Evolutionary conservation across 176 grass and related monocot genomes (phyloP), one percentile per base, ranked within the genome.

Genomic region (Avena insularis): DNA sequence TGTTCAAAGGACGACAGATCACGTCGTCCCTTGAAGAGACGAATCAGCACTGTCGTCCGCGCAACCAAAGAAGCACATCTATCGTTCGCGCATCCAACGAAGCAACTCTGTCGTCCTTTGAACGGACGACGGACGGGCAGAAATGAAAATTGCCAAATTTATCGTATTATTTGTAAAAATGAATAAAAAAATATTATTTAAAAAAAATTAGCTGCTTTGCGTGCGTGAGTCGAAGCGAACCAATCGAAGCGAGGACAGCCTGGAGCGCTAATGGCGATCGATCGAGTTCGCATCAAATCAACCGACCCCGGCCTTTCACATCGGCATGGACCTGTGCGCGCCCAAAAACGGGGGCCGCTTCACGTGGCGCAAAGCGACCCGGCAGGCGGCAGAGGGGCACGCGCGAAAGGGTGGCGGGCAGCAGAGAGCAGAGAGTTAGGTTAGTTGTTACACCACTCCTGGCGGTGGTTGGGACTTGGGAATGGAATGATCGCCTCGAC

Each of bases 331-430:
- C 11, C 0, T 5, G 46, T 51, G 46, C 66, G 63, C 33, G 38
- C 51, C 9, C 36, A 1, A 29, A 17, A 55, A 17, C 14, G 59
- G 88, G 88, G 81, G 59, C 85, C 81, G 83, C 68, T 51, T 51
- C 85, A 91, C 85, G 68, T 88, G 81, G 3, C 4, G 21, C 38
- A 79, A 79, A 77, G 70, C 45, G 61, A 4, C 25, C 45, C 20
- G 40, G 60, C 79, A 63, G 36, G 23, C 9, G 8, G 8, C 7
- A 15, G 12, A 3, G 12, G 4, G 10, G 19, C 5, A 43, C 17
- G 29, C 20, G 59, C 25, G 8, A 20, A 43, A 14, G 59, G 40
- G 6, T 6, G 17, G n/a, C 40, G 5, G 40, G 40, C 40, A 43
- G 55, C 56, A 62, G 65, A 35, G 33, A 35, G 33, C 33, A 35